A percentile compares a stretch with the other conserved stretches of the same genome.
phyloP scores from a whole-genome alignment of 176 grass and related monocot genomes.

The Bromus sterilis region DNA sequence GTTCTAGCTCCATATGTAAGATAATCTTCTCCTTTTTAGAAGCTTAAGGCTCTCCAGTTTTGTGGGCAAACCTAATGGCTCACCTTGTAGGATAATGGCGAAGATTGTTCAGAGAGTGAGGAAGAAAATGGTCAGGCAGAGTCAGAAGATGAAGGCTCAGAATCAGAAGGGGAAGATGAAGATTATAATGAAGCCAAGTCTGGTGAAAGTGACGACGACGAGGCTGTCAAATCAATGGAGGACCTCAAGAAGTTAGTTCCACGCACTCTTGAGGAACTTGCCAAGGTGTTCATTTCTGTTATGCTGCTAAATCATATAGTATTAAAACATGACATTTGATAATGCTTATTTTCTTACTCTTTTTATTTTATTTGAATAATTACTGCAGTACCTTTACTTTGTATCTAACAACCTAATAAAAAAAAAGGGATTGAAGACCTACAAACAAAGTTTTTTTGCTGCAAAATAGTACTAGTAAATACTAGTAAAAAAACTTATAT shows the following conservation, averaged over 20 bases:
- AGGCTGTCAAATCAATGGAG: slow-evolving; percentile 36
- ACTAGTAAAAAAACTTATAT: not conserved
- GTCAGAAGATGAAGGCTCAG: slow-evolving; percentile 54
- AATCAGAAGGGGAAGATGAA: slow-evolving; percentile 59
- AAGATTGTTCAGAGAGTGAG: slow-evolving; percentile 61
- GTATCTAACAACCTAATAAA: not conserved
- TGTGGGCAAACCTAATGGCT: slow-evolving; percentile 15
- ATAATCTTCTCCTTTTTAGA: not conserved
- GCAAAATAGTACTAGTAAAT: not conserved
- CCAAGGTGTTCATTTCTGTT: slow-evolving; percentile 42
- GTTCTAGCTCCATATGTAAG: slow-evolving; percentile 85
- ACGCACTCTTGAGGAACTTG: slow-evolving; percentile 46
- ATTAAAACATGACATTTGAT: not conserved
- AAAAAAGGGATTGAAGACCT: not conserved
- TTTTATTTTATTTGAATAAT: not conserved
- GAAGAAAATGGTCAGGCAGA: slow-evolving; percentile 41
- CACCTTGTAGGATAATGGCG: slow-evolving; percentile 55
- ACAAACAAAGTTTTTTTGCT: not conserved
- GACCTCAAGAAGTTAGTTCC: slow-evolving; percentile 49
- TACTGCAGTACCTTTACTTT: not conserved
- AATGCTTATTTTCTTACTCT: not conserved
- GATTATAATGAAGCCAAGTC: slow-evolving; percentile 50
- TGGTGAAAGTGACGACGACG: slow-evolving; percentile 55
- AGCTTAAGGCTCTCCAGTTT: not conserved
- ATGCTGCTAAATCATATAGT: slow-evolving; percentile 5